Base-by-base conservation (phyloP, 2,329 filamentous ascomycete genomes). In the Fusarium begoniae region DNA sequence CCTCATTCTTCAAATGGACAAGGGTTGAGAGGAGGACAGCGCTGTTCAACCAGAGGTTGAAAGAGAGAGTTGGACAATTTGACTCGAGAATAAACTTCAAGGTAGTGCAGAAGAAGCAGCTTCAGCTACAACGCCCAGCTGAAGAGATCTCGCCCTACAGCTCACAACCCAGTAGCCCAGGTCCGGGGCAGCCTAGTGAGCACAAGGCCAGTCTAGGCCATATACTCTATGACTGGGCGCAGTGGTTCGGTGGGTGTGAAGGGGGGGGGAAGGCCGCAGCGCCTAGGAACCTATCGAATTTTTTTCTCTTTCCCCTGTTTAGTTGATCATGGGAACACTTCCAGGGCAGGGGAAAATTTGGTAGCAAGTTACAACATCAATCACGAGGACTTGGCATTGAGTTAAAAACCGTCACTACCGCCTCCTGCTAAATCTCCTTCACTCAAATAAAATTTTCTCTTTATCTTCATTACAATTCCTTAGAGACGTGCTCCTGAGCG, bases 301-400 rank as follows among this genome's bases (percentile, higher is more conserved):
- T 74, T 72, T 73, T 58, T 45, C 37, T 55, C 40, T 35, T 26
- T 47, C 65, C 66, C 66, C 67, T 69, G 66, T 65, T 69, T 44
- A 65, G 67, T 62, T 75, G 72, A 74, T 74, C 72, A 75, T 74
- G 72, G 72, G 72, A 72, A 62, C 72, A 75, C 32, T 30, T 64
- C 63, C 65, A 60, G 53, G 45, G 45, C 48, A 74, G 56, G 54
- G 53, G 32, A 66, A 59, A 67, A 56, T 70, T 67, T 74, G 48
- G 62, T 53, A 65, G 53, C 55, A 63, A 75, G 57, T 59, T 73
- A 64, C 72, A 53, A 73, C 69, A 70, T 73, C 69, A 73, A 75
- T 75, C 69, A 75, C 61, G 30, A 75, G 51, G 55, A 65, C 67
- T 75, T 75, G 72, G 73, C 73, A 70, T 63, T 50, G 50, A 55